Conservation (phyloP, 2,329 filamentous ascomycete genomes). For the Aspergillus calidoustus region DNA sequence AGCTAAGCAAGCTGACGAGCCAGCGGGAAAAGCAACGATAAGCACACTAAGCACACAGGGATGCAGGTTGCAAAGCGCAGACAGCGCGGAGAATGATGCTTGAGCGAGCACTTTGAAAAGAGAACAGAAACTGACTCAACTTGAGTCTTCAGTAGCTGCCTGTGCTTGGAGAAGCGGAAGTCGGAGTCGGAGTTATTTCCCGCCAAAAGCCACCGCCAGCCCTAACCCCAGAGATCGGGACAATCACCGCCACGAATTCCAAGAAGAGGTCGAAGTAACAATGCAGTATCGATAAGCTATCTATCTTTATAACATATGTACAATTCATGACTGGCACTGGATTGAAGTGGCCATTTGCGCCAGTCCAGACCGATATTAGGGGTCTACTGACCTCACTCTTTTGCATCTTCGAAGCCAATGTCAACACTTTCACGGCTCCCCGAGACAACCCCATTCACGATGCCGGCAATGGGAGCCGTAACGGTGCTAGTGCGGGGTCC, state of each 20-base stretch:
- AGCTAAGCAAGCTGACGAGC: background rate
- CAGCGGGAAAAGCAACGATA: background rate
- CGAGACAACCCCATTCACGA: slow-evolving; percentile 27
- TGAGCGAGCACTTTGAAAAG: background rate
- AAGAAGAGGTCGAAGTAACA: background rate
- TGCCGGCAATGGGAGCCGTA: slow-evolving; percentile 25
- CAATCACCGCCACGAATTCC: background rate
- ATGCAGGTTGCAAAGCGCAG: background rate
- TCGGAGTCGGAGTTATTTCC: slow-evolving; percentile 1
- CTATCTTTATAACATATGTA: slow-evolving; percentile 22
- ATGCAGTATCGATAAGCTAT: slow-evolving; percentile 10
- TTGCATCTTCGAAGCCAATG: slow-evolving; percentile 2
- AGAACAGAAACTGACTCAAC: background rate
- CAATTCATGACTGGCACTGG: slow-evolving; percentile 1
- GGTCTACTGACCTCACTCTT: slow-evolving; percentile 1
- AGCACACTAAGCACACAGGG: background rate
- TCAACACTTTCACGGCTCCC: slow-evolving; percentile 1
- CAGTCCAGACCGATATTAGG: background rate
- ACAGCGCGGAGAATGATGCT: background rate
- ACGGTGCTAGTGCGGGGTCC: slow-evolving; percentile 24
- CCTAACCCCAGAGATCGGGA: background rate
- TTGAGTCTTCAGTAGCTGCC: background rate
- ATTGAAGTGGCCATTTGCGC: background rate
- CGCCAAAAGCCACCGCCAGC: background rate
- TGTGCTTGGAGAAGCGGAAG: background rate